These are phyloP conservation scores for Saraca asoca DNA, from an alignment of 331 rosid genomes.

Conservation along the genomic window DNA sequence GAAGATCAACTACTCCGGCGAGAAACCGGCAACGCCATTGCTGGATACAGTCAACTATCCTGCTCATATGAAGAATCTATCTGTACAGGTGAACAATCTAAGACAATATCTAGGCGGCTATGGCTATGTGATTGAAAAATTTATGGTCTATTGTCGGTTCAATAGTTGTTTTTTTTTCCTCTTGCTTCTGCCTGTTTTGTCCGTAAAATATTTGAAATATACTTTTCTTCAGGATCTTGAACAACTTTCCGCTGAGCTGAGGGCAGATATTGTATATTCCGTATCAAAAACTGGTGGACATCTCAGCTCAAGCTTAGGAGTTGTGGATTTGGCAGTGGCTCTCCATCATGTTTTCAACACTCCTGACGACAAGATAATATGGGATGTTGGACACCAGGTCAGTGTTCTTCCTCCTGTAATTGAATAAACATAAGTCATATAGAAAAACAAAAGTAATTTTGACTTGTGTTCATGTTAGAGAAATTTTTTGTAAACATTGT, in stretches of 20 bases:
- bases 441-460: neutral
- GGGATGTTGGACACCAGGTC: constrained; percentile 94
- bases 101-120: constrained; percentile 4
- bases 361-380: constrained; percentile 69
- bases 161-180: neutral
- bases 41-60: constrained; percentile 83
- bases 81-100: constrained; percentile 50
- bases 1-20: constrained; percentile 55
- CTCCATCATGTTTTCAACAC: constrained; percentile 73
- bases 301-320: constrained; percentile 85
- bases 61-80: constrained; percentile 77
- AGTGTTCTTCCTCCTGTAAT: neutral
- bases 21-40: constrained; percentile 75
- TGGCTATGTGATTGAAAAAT: neutral
- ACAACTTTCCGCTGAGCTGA: constrained; percentile 78
- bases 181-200: neutral
- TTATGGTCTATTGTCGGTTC: constrained; percentile 12
- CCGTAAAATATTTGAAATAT: neutral
- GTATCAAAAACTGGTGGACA: constrained; percentile 82
- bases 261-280: constrained; percentile 68
- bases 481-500: neutral
- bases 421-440: neutral
- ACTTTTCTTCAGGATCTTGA: constrained; percentile 65
- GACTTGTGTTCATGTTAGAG: neutral
- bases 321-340: constrained; percentile 69